Evolutionary conservation across 176 grass and related monocot genomes (phyloP).

Genomic region (Coix lacrymajobi): DNA sequence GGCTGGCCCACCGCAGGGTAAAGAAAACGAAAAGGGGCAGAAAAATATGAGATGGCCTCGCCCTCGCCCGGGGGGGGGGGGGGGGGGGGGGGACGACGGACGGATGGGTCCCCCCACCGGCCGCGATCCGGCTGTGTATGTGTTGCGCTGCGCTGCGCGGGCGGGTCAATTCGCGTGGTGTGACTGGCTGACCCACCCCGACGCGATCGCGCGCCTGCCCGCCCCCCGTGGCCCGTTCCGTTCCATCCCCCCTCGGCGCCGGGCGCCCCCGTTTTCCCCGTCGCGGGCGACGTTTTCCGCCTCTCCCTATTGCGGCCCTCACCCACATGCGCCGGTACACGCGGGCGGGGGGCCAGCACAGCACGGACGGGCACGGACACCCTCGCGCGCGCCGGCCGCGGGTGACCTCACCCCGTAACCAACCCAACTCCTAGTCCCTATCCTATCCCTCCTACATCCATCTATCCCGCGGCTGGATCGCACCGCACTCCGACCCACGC

Average conservation of each 20-base stretch:
- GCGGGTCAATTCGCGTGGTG: constrained; percentile 15
- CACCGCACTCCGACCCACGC: neutral
- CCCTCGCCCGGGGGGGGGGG: neutral
- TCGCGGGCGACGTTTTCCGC: neutral
- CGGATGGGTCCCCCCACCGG: neutral
- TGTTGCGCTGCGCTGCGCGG: neutral
- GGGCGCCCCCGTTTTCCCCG: neutral
- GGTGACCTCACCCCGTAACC: constrained; percentile 15
- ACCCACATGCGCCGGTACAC: neutral
- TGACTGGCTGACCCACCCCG: constrained; percentile 10
- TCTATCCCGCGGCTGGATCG: neutral
- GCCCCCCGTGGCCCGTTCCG: neutral
- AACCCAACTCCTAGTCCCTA: neutral
- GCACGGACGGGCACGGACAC: neutral
- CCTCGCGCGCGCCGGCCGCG: neutral
- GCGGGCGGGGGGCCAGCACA: neutral
- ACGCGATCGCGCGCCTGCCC: neutral
- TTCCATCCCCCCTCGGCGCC: neutral
- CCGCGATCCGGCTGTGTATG: neutral
- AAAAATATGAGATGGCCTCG: neutral
- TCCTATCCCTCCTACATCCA: neutral
- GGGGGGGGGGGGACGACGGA: too few species aligned
- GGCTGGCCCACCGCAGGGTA: neutral
- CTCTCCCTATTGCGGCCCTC: neutral
- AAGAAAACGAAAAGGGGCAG: constrained; percentile 4